Base-by-base conservation (phyloP, 768 basidiomycete species). In the Boletus subcaerulescens region DNA sequence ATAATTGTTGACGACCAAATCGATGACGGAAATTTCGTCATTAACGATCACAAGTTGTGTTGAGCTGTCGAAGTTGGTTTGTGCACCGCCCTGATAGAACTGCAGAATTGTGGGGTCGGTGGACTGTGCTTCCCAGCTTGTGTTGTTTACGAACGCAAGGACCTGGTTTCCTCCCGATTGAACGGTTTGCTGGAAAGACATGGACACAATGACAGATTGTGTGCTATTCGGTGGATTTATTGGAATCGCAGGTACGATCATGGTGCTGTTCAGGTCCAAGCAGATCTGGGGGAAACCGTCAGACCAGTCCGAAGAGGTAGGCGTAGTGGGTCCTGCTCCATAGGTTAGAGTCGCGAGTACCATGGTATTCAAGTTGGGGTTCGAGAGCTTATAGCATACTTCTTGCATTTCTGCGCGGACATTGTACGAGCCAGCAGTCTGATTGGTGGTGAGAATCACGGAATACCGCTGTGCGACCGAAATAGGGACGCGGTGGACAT, bases 391-490 rank as follows among this genome's bases (percentile, higher is more conserved):
- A 46, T 71, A 74, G 41, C 68, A 69, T 1, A 55, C 35, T 5
- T 45, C 63, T 44, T 76, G 74, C 57, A 78, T 60, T 39, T 67
- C 70, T 11, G 73, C 72, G 22, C 77, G 72, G 58, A 79, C 58
- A 18, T 67, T 65, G 45, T 74, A 75, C 5, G 65, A 63, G 20
- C 70, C 71, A 29, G 49, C 60, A 7, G 73, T 75, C 54, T 70
- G 70, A 55, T 78, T 75, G 35, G 79, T 74, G 22, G 56, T 57
- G 15, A 81, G 61, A 38, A 82, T 68, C 33, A 77, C 80, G n/a
- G 74, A 76, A 60, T 80, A 80, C 41, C 80, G 73, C 67, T 81
- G 80, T 2, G 79, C 80, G 41, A 80, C 71, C 24, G 72, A 72
- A 52, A 81, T 48, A 3, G 68, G 67, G 51, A 82, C 61, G 13